Percentiles rank a stretch among this genome's conserved stretches.
These are phyloP conservation scores for Geotrichum carabidarum DNA, from an alignment of 1,139 yeast genomes.

Conservation along the genomic window DNA sequence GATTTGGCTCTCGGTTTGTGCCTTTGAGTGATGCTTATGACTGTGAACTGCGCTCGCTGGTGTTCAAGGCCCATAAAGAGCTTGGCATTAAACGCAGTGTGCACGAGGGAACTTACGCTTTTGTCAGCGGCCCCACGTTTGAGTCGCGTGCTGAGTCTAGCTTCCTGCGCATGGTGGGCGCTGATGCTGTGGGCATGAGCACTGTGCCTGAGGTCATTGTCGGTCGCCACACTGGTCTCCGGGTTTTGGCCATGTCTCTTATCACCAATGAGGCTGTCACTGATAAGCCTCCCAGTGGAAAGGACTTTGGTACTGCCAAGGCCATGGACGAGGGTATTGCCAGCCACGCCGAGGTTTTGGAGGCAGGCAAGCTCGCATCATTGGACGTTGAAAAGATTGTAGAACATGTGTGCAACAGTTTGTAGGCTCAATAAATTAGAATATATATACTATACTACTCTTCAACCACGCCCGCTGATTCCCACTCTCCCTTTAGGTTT, in stretches of 20 bases:
- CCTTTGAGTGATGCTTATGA: slow-evolving; percentile 91
- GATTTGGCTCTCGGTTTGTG: slow-evolving; percentile 78
- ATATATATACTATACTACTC: slow-evolving; percentile 42
- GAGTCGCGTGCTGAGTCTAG: slow-evolving; percentile 93
- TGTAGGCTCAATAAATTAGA: slow-evolving; percentile 17
- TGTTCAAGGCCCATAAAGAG: slow-evolving; percentile 48
- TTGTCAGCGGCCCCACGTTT: slow-evolving; percentile 89
- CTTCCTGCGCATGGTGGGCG: slow-evolving; percentile 65
- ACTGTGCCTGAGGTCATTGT: slow-evolving; percentile 94
- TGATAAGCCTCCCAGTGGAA: slow-evolving; percentile 70
- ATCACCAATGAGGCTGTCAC: slow-evolving; percentile 80
- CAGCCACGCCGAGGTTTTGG: slow-evolving; percentile 81
- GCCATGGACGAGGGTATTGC: slow-evolving; percentile 61
- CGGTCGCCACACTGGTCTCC: slow-evolving; percentile 82
- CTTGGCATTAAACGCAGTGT: slow-evolving; percentile 55
- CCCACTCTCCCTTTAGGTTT: slow-evolving; percentile 90
- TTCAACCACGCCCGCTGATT: slow-evolving; percentile 89
- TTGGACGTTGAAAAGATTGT: slow-evolving; percentile 69
- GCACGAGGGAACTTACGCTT: slow-evolving; percentile 83
- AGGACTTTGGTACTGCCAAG: slow-evolving; percentile 41
- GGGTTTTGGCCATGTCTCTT: slow-evolving; percentile 76
- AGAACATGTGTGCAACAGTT: slow-evolving; percentile 53
- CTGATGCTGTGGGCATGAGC: slow-evolving; percentile 96
- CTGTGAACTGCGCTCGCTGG: slow-evolving; percentile 50
- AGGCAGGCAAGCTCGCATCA: slow-evolving; percentile 75